phyloP scores from a whole-genome alignment of 2,329 filamentous ascomycete genomes.

The Aspergillus costaricaensis region DNA sequence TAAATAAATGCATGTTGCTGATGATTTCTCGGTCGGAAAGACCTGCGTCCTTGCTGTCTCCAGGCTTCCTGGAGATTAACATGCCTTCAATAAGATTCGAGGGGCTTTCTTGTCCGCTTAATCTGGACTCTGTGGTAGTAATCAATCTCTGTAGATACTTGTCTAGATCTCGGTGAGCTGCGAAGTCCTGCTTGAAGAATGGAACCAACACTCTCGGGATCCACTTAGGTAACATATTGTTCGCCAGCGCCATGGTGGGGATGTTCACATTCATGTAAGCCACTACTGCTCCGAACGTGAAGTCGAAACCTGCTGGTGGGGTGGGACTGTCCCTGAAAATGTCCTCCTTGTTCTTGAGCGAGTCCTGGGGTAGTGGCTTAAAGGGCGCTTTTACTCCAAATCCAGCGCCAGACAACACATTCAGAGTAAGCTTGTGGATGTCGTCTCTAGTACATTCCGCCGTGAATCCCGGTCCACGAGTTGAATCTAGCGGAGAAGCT shows the following conservation, averaged over 20 bases:
- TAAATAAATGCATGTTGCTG: slow-evolving; percentile 53
- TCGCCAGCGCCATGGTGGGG: slow-evolving; percentile 20
- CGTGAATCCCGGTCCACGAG: background rate
- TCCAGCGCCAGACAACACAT: slow-evolving; percentile 42
- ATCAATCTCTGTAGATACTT: slow-evolving; percentile 21
- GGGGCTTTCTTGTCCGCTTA: slow-evolving; percentile 11
- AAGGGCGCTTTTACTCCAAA: slow-evolving; percentile 33
- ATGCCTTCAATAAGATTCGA: slow-evolving; percentile 22
- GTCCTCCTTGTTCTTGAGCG: slow-evolving; percentile 20
- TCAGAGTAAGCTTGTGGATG: slow-evolving; percentile 37
- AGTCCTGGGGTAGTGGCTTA: slow-evolving; percentile 18
- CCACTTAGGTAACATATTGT: slow-evolving; percentile 20
- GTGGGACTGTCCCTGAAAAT: slow-evolving; percentile 25
- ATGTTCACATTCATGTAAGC: slow-evolving; percentile 25
- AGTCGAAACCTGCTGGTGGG: slow-evolving; percentile 21
- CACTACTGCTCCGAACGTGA: slow-evolving; percentile 29
- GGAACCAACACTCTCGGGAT: slow-evolving; percentile 23
- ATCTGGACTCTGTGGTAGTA: slow-evolving; percentile 29
- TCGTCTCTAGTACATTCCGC: slow-evolving; percentile 32
- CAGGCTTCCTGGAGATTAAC: slow-evolving; percentile 9
- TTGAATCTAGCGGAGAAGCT: background rate
- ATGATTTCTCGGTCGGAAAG: slow-evolving; percentile 45
- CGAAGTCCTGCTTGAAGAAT: slow-evolving; percentile 36
- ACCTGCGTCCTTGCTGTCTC: background rate
- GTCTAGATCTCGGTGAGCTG: slow-evolving; percentile 27